Percentiles rank a stretch among this genome's conserved stretches.
Evolutionary conservation across 208 protist genomes (phyloP).

Genomic region (Leishmania aethiopica): DNA sequence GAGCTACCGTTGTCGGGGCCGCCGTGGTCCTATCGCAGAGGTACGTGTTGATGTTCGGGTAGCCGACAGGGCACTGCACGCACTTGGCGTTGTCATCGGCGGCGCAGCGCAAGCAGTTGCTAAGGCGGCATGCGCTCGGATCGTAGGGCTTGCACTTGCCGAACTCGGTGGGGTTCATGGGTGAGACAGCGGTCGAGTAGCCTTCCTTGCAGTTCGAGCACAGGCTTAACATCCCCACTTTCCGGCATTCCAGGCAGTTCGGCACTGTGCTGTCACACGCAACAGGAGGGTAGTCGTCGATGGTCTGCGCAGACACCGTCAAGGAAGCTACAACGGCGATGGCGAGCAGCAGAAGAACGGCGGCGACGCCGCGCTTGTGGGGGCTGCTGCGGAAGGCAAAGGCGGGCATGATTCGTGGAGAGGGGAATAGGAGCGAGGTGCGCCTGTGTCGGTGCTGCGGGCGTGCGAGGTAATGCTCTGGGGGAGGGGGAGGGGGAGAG

Average conservation of each 20-base stretch:
- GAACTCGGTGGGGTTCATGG: background rate
- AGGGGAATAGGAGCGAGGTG: background rate
- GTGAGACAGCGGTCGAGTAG: background rate
- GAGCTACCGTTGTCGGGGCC: background rate
- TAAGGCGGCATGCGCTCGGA: background rate
- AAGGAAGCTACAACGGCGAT: background rate
- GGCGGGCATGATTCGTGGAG: background rate
- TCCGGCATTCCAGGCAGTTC: slow-evolving; percentile 4
- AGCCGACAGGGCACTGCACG: slow-evolving; percentile 8
- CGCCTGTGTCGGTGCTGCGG: background rate
- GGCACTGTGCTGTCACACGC: background rate
- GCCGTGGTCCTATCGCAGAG: background rate
- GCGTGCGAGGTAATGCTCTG: background rate
- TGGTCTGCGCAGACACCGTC: slow-evolving; percentile 5
- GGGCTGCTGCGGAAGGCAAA: background rate
- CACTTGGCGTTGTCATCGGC: slow-evolving; percentile 8
- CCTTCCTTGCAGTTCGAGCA: slow-evolving; percentile 2
- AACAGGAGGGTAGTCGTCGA: background rate
- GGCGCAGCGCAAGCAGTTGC: slow-evolving; percentile 1
- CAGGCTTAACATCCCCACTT: background rate
- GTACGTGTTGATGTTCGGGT: slow-evolving; percentile 5
- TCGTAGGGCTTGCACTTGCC: slow-evolving; percentile 8
- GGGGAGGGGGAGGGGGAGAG: background rate
- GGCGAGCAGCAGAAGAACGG: background rate
- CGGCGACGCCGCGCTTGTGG: background rate